Evolutionary conservation across 164 flowering plant species (phyloP).

Genomic region (Vitis labrusca): DNA sequence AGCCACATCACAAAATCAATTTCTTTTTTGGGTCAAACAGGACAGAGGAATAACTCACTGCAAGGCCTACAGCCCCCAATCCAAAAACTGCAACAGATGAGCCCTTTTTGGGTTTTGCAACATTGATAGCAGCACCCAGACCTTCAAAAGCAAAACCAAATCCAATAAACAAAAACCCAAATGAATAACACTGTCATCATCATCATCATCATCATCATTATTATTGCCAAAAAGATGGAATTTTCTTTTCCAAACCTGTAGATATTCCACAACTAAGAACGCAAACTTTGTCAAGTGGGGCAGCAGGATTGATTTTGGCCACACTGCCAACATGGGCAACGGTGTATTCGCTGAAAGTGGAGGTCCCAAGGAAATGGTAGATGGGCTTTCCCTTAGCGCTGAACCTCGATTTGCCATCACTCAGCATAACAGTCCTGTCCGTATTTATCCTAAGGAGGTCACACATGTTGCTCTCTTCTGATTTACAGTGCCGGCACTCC

Average conservation of each 20-base stretch:
- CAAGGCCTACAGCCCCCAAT: conserved; percentile 57
- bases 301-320: conserved; percentile 49
- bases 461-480: conserved; percentile 51
- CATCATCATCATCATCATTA: background rate
- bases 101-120: conserved; percentile 54
- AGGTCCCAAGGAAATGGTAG: conserved; percentile 44
- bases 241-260: conserved; percentile 24
- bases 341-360: conserved; percentile 51
- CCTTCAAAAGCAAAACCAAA: conserved; percentile 20
- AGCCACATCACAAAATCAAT: background rate
- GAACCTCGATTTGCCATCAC: conserved; percentile 37
- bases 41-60: conserved; percentile 30
- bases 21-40: background rate
- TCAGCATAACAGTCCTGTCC: conserved; percentile 37
- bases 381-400: conserved; percentile 33
- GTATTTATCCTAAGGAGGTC: conserved; percentile 49
- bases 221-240: background rate
- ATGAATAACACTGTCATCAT: background rate
- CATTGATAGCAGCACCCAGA: conserved; percentile 55
- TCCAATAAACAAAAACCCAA: background rate
- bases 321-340: conserved; percentile 39
- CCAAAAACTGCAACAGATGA: conserved; percentile 51
- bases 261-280: conserved; percentile 46
- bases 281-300: conserved; percentile 55
- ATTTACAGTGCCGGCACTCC: conserved; percentile 38